phyloP scores from a whole-genome alignment of 2,329 filamentous ascomycete genomes.

The Colletotrichum sp. region DNA sequence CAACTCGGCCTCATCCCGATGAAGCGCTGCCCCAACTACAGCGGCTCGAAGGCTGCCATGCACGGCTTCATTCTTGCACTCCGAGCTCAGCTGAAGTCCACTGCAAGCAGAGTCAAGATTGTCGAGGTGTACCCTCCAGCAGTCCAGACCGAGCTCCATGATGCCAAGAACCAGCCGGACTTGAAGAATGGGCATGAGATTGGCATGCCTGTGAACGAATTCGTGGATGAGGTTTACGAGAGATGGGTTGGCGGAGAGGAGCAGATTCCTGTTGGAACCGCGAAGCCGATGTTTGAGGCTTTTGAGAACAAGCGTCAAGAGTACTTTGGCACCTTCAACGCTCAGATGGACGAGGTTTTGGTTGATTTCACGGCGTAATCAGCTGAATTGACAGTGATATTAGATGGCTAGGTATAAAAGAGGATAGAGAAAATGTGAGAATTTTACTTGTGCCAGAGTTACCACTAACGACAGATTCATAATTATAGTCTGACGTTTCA shows the following conservation, averaged over 20 bases:
- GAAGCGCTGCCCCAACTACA: slow-evolving; percentile 28
- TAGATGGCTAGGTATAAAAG: not conserved
- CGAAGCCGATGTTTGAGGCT: not conserved
- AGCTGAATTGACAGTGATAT: no score
- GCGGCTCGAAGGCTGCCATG: slow-evolving; percentile 30
- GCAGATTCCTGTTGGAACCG: slow-evolving; percentile 25
- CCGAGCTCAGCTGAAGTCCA: slow-evolving; percentile 19
- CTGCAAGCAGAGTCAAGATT: slow-evolving; percentile 20
- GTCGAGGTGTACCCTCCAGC: slow-evolving; percentile 33
- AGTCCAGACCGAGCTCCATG: slow-evolving; percentile 25
- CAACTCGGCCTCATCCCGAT: slow-evolving; percentile 17
- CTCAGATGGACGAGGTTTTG: not conserved
- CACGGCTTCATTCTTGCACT: slow-evolving; percentile 30
- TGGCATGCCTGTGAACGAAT: slow-evolving; percentile 42
- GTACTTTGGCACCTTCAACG: not conserved
- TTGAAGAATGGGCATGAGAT: slow-evolving; percentile 22
- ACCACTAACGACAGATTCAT: not conserved
- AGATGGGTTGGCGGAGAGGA: slow-evolving; percentile 45
- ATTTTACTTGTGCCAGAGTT: not conserved
- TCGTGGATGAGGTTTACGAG: slow-evolving; percentile 48
- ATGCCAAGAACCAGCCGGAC: not conserved
- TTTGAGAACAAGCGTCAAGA: not conserved
- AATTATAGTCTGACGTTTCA: no score
- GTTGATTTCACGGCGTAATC: not conserved
- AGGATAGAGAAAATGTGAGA: not conserved